phyloP scores from a whole-genome alignment of 495 filamentous ascomycete species.

The Delitschia confertaspora region DNA sequence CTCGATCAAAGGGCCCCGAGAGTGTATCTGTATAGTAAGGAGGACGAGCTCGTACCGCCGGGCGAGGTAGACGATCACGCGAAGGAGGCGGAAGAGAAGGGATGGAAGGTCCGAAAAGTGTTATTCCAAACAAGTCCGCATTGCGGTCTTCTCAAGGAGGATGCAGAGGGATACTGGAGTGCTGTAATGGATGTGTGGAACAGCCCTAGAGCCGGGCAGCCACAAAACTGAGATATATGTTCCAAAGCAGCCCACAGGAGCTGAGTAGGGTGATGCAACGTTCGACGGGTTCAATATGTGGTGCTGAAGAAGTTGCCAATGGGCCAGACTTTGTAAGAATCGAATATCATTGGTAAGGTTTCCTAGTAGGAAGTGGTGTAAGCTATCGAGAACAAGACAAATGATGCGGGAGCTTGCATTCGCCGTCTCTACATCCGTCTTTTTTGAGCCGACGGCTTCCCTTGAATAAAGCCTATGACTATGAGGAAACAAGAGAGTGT shows the following conservation, averaged over 20 bases:
- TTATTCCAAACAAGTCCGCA: constrained; percentile 26
- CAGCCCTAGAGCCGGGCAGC: constrained; percentile 16
- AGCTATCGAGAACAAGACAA: no score
- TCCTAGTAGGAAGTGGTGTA: constrained; percentile 4
- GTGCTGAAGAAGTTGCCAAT: constrained; percentile 24
- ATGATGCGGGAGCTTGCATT: background rate
- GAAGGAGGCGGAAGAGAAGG: constrained; percentile 17
- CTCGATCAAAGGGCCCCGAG: constrained; percentile 14
- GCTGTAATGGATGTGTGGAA: constrained; percentile 20
- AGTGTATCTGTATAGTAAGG: constrained; percentile 29
- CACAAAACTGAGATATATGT: constrained; percentile 21
- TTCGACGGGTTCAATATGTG: constrained; percentile 21
- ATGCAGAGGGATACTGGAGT: constrained; percentile 25
- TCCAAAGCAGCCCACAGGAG: constrained; percentile 20
- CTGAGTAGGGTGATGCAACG: constrained; percentile 22
- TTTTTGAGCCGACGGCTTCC: constrained; percentile 9
- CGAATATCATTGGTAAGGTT: constrained; percentile 15
- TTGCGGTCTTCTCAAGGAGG: constrained; percentile 20
- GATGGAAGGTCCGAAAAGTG: constrained; percentile 17
- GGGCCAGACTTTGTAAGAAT: constrained; percentile 24
- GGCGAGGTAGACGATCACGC: constrained; percentile 31
- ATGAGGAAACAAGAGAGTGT: constrained; percentile 20
- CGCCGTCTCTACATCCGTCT: constrained; percentile 10
- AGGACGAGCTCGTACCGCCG: constrained; percentile 23
- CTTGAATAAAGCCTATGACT: constrained; percentile 19